A percentile compares a stretch with the other conserved stretches of the same genome.
Evolutionary conservation across 345 rosid genomes (phyloP).

Genomic region (Arabis alpina): DNA sequence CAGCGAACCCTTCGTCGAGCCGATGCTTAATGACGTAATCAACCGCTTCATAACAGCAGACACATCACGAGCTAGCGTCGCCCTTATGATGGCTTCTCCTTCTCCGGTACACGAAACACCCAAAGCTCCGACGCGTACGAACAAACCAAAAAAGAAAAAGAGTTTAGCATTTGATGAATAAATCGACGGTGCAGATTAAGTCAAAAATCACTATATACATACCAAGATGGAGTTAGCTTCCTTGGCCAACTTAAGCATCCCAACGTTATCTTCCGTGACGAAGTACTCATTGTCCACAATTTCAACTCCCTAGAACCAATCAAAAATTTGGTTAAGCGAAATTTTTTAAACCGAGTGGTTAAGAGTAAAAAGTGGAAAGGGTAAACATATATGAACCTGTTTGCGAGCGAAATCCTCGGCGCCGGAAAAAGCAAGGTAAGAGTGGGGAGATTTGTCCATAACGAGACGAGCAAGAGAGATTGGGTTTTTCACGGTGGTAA

Average conservation of each 20-base stretch:
- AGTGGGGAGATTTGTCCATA: constrained; percentile 96
- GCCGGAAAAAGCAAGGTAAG: constrained; percentile 88
- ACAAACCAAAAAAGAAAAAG: neutral
- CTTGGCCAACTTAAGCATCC: constrained; percentile 83
- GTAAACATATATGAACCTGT: constrained; percentile 51
- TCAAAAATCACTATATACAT: constrained; percentile 1
- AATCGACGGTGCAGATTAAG: constrained; percentile 32
- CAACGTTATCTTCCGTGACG: constrained; percentile 82
- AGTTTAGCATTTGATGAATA: neutral
- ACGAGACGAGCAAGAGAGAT: constrained; percentile 91
- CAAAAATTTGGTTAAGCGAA: neutral
- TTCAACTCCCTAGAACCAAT: constrained; percentile 68
- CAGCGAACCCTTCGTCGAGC: constrained; percentile 86
- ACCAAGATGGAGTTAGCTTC: constrained; percentile 94
- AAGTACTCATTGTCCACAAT: constrained; percentile 82
- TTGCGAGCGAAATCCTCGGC: constrained; percentile 88
- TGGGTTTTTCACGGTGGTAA: constrained; percentile 88
- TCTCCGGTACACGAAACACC: constrained; percentile 96
- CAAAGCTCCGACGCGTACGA: constrained; percentile 77
- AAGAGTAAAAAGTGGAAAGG: constrained; percentile 9
- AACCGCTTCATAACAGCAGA: constrained; percentile 95
- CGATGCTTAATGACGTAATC: constrained; percentile 76
- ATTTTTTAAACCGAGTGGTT: constrained; percentile 35
- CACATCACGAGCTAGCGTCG: constrained; percentile 87
- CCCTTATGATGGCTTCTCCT: constrained; percentile 93